phyloP scores from a whole-genome alignment of 2,329 filamentous ascomycete genomes.

The Pseudopithomyces chartarum region DNA sequence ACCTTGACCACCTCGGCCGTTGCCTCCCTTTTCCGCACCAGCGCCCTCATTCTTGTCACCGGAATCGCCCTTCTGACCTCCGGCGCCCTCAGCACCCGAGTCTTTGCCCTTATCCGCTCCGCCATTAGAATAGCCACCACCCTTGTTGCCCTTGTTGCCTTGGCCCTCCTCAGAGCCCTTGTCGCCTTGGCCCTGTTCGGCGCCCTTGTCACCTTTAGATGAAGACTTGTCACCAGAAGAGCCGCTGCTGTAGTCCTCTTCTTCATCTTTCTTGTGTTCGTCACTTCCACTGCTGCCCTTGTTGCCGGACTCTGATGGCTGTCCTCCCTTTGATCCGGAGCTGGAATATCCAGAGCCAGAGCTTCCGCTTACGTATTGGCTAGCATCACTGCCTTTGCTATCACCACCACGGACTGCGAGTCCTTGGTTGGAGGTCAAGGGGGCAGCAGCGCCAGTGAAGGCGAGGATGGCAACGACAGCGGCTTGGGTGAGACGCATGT shows the following conservation, averaged over 20 bases:
- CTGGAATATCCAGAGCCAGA: neutral
- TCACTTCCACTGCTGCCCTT: neutral
- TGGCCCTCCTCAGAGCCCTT: neutral
- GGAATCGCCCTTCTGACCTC: neutral
- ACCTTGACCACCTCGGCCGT: neutral
- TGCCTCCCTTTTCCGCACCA: neutral
- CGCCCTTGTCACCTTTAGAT: neutral
- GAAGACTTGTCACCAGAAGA: neutral
- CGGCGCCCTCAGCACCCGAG: neutral
- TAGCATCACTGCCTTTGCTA: neutral
- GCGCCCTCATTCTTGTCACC: neutral
- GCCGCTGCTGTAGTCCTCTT: neutral
- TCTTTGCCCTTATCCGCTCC: neutral
- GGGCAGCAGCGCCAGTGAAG: slow-evolving; percentile 2
- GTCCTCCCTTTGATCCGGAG: neutral
- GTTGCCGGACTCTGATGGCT: neutral
- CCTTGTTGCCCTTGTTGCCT: neutral
- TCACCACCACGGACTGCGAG: neutral
- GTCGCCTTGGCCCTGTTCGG: no score
- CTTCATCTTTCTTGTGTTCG: neutral
- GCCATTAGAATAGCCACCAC: no score
- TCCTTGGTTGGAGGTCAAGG: neutral
- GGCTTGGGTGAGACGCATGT: slow-evolving; percentile 1
- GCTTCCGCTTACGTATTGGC: neutral
- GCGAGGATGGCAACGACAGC: neutral